Evolutionary conservation across 208 protist species (phyloP).

Genomic region (Trypanosoma congolense): DNA sequence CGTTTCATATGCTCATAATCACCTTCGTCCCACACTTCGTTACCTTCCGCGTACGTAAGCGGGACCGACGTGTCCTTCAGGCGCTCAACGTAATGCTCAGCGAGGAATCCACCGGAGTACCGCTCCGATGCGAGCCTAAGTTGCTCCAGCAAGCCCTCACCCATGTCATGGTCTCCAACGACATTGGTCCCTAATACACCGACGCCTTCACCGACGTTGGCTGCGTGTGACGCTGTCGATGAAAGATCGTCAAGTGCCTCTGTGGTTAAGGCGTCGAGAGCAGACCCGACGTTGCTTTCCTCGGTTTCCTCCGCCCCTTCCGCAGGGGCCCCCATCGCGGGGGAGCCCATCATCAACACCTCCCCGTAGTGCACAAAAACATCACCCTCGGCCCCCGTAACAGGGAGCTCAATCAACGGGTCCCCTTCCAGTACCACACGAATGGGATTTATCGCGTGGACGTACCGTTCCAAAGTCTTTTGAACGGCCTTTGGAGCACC

Average conservation of each 20-base stretch:
- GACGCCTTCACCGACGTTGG: not conserved
- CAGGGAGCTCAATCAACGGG: constrained; percentile 72
- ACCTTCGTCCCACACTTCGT: constrained; percentile 87
- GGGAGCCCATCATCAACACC: constrained; percentile 46
- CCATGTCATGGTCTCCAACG: constrained; percentile 11
- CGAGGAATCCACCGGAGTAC: constrained; percentile 43
- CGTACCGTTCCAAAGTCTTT: constrained; percentile 56
- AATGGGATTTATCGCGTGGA: constrained; percentile 61
- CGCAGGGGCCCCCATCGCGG: not conserved
- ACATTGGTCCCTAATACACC: constrained; percentile 14
- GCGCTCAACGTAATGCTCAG: constrained; percentile 63
- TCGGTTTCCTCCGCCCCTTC: not conserved
- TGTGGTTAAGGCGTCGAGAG: constrained; percentile 19
- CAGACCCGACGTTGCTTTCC: not conserved
- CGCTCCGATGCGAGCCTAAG: constrained; percentile 25
- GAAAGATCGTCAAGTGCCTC: constrained; percentile 23
- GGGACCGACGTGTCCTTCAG: constrained; percentile 41
- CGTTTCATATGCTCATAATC: constrained; percentile 44
- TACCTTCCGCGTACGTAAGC: constrained; percentile 80
- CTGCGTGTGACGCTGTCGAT: constrained; percentile 1
- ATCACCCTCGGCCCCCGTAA: constrained; percentile 66
- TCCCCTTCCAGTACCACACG: constrained; percentile 78
- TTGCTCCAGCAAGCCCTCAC: constrained; percentile 7
- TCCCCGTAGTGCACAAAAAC: constrained; percentile 79
- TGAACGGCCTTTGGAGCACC: constrained; percentile 61